Percentiles rank a stretch among this genome's conserved stretches.
These are phyloP conservation scores for Annulohypoxylon nitens DNA, from an alignment of 495 filamentous ascomycete genomes.

Conservation along the genomic window DNA sequence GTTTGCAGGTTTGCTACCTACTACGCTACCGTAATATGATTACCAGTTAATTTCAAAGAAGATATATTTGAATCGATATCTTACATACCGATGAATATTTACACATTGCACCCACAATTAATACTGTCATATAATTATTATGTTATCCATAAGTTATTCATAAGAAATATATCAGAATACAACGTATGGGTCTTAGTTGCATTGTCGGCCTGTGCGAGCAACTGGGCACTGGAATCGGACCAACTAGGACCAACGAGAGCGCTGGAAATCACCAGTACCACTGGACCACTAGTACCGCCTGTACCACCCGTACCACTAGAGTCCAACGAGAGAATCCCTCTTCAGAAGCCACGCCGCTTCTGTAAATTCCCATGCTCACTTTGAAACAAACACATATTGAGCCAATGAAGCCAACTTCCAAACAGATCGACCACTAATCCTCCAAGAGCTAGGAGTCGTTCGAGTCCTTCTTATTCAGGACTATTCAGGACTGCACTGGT, in stretches of 20 bases:
- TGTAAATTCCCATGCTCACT: conserved; percentile 45
- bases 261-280: no score
- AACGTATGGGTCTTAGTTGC: conserved; percentile 12
- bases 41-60: neutral
- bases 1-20: conserved; percentile 20
- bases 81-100: neutral
- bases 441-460: conserved; percentile 9
- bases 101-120: conserved; percentile 1
- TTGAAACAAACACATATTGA: conserved; percentile 48
- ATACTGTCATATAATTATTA: conserved; percentile 6
- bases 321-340: conserved; percentile 14
- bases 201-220: neutral
- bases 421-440: conserved; percentile 7
- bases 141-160: neutral
- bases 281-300: no score
- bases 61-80: conserved; percentile 1
- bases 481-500: neutral
- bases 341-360: conserved; percentile 37
- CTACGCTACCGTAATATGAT: conserved; percentile 2
- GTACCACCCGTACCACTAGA: neutral
- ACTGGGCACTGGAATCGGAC: no score
- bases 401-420: conserved; percentile 22
- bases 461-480: conserved; percentile 18
- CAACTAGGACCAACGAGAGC: no score
- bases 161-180: neutral